These are phyloP conservation scores for Ramalina peruviana DNA, from an alignment of 495 filamentous ascomycete genomes.

Conservation along the genomic window DNA sequence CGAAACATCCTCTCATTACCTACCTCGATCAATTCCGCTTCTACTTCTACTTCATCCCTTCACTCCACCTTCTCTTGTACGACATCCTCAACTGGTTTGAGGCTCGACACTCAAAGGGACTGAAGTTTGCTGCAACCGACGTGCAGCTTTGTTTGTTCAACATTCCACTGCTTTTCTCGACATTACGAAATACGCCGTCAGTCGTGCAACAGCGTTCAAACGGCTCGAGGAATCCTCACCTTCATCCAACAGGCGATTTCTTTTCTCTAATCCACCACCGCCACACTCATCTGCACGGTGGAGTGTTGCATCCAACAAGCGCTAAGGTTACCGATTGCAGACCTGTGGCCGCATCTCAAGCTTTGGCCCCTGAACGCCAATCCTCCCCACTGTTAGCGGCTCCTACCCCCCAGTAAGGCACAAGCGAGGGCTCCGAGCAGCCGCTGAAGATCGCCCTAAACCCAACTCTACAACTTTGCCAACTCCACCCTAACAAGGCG, in stretches of 20 bases:
- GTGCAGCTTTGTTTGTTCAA: background rate
- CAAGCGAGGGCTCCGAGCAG: slow-evolving; percentile 12
- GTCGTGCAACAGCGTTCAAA: background rate
- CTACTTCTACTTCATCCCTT: background rate
- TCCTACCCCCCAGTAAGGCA: slow-evolving; percentile 7
- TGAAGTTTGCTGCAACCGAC: background rate
- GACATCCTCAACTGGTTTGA: slow-evolving; percentile 15
- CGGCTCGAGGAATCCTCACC: background rate
- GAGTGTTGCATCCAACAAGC: slow-evolving; percentile 5
- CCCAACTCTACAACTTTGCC: background rate
- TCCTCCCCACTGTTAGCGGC: background rate
- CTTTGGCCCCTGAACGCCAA: slow-evolving; percentile 10
- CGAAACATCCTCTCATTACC: slow-evolving; percentile 9
- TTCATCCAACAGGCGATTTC: background rate
- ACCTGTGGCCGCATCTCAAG: slow-evolving; percentile 6
- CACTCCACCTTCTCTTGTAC: slow-evolving; percentile 1
- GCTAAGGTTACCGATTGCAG: slow-evolving; percentile 1
- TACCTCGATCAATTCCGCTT: background rate
- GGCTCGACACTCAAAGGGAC: background rate
- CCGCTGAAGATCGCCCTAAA: background rate
- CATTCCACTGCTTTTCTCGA: background rate
- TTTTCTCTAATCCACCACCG: background rate
- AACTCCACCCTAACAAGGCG: slow-evolving; percentile 5
- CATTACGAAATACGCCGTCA: background rate
- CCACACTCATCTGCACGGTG: slow-evolving; percentile 2